phyloP scores from a whole-genome alignment of 306 rosid genomes.

The Pterocarpus macrocarpus region DNA sequence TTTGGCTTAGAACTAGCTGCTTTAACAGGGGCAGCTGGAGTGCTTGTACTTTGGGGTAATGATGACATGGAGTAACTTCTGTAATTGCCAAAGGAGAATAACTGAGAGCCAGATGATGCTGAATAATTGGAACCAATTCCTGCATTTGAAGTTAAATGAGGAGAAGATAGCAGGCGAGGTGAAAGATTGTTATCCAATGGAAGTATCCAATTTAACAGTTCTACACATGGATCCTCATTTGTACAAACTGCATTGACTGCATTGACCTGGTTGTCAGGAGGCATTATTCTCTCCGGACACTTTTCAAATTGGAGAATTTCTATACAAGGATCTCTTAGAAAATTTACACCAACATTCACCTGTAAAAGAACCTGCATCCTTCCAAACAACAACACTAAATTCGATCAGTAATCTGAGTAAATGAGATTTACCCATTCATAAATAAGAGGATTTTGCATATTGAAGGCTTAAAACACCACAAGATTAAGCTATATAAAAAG shows the following conservation, averaged over 20 bases:
- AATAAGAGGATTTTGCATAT: slow-evolving; percentile 36
- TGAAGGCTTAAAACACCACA: slow-evolving; percentile 25
- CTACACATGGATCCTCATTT: slow-evolving; percentile 78
- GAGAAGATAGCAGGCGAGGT: slow-evolving; percentile 68
- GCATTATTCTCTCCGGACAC: slow-evolving; percentile 57
- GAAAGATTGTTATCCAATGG: slow-evolving; percentile 83
- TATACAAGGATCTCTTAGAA: slow-evolving; percentile 79
- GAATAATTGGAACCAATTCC: slow-evolving; percentile 64
- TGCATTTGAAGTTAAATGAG: slow-evolving; percentile 58
- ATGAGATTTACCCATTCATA: slow-evolving; percentile 38
- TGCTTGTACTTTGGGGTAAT: slow-evolving; percentile 67
- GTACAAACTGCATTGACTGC: slow-evolving; percentile 51
- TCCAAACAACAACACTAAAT: slow-evolving; percentile 72
- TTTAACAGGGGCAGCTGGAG: slow-evolving; percentile 68
- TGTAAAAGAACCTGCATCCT: slow-evolving; percentile 97
- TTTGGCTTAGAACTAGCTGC: slow-evolving; percentile 81
- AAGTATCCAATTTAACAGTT: slow-evolving; percentile 87
- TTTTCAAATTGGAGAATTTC: slow-evolving; percentile 98
- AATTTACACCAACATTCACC: slow-evolving; percentile 78
- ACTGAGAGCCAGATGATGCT: slow-evolving; percentile 73
- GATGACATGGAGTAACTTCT: slow-evolving; percentile 99
- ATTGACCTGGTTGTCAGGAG: slow-evolving; percentile 55
- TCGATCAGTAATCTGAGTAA: slow-evolving; percentile 57
- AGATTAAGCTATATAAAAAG: slow-evolving; percentile 8
- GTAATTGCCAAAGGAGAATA: slow-evolving; percentile 72